phyloP scores from a whole-genome alignment of 495 filamentous ascomycete species.

The Aspergillus taichungensis region DNA sequence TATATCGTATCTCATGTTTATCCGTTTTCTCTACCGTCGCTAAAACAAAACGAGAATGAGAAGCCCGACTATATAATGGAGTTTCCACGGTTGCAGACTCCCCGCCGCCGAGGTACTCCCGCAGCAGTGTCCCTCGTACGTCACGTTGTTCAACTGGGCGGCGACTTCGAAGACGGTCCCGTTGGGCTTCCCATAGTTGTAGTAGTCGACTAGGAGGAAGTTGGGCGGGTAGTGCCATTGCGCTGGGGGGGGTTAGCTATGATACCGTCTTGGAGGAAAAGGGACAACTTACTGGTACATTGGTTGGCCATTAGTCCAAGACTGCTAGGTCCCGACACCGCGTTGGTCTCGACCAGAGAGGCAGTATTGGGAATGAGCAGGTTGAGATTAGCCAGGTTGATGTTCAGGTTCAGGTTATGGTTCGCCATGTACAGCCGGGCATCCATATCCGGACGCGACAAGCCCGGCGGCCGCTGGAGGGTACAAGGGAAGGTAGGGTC shows the following conservation, averaged over 20 bases:
- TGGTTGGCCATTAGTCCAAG: conserved; percentile 58
- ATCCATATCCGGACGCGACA: conserved; percentile 41
- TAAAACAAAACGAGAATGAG: too few species aligned
- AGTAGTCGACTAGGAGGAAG: conserved; percentile 86
- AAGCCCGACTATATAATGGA: too few species aligned
- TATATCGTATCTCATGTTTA: too few species aligned
- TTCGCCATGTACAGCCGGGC: conserved; percentile 80
- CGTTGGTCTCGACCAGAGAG: conserved; percentile 61
- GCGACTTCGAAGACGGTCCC: conserved; percentile 93
- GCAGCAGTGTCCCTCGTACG: conserved; percentile 68
- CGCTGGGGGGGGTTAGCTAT: conserved; percentile 16
- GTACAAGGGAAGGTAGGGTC: conserved; percentile 51
- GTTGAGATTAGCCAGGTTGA: conserved; percentile 48
- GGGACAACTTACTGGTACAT: conserved; percentile 55
- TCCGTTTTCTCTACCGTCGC: too few species aligned
- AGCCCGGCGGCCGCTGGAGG: conserved; percentile 49
- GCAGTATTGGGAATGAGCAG: conserved; percentile 72
- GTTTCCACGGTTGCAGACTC: conserved; percentile 9
- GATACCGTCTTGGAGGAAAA: background rate
- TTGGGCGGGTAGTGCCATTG: conserved; percentile 69
- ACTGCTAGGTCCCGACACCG: conserved; percentile 51
- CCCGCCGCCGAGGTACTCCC: conserved; percentile 36
- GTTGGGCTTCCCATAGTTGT: conserved; percentile 58
- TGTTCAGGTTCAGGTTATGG: conserved; percentile 77
- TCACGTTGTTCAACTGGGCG: conserved; percentile 76